Evolutionary conservation across 1,284 basidiomycete genomes (phyloP), one percentile per base, ranked within the genome.

Genomic region (Boletus smithii): DNA sequence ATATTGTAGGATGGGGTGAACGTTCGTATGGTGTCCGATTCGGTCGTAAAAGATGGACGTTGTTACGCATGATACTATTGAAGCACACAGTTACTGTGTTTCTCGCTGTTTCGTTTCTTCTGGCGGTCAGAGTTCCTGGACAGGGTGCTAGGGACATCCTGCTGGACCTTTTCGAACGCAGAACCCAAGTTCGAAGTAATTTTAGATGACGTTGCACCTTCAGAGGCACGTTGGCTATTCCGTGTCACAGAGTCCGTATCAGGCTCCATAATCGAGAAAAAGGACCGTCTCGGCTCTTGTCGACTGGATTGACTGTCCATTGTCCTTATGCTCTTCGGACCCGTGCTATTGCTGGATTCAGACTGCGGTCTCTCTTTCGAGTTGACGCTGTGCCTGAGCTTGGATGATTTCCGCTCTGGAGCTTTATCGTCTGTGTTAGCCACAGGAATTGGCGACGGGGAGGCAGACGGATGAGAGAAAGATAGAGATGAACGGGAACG

Each of bases 401-500:
- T 58, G 31, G 65, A 62, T 4, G 61, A 56, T 46, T 62, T 67
- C 42, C 68, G 56, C 46, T 66, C 49, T 46, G 53, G 35, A 33
- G 44, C 60, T 27, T 66, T 69, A 22, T 69, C 66, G 36, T 66
- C 67, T 8, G 38, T 13, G n/a, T 34, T 41, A 2, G 20, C 34
- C 8, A 7, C 8, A 26, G 18, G 51, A 34, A 61, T 58, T 8
- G 70, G 57, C 14, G 68, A 61, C 3, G 65, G 58, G 0, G 64
- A 58, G 5, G 62, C 49, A 27, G 62, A 56, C 16, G 66, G 33
- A 23, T 49, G 49, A 8, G 49, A n/a, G 13, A 62, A 39, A 18
- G 53, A 58, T 2, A 65, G 63, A 64, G 62, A 68, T 16, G 79
- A 77, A 40, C 75, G 72, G 16, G 85, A 83, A 31, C 78, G 77